Evolutionary conservation across 2,329 filamentous ascomycete species (phyloP).

Genomic region (Phyllosticta citriasiana): DNA sequence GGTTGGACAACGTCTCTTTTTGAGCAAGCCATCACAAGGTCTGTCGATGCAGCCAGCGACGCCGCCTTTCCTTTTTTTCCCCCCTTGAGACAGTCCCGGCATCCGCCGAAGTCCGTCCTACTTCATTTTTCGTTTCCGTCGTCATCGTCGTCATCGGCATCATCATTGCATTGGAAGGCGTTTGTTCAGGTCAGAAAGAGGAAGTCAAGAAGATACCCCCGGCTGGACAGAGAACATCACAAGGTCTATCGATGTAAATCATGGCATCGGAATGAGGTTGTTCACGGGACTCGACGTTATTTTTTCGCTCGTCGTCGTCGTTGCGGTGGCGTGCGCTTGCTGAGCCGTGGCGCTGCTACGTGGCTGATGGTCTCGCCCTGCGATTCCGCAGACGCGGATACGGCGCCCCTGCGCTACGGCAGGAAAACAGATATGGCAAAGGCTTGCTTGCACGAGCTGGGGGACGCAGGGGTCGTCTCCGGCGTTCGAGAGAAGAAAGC

Average conservation of each 20-base stretch:
- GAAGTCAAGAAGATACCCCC: neutral
- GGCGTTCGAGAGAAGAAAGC: neutral
- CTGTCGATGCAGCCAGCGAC: neutral
- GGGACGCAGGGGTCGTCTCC: neutral
- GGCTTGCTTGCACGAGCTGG: neutral
- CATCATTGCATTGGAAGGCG: neutral
- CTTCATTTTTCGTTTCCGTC: neutral
- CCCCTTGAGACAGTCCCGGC: neutral
- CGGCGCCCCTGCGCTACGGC: neutral
- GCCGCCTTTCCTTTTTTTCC: neutral
- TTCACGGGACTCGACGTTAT: neutral
- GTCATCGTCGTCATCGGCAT: neutral
- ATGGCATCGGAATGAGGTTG: neutral
- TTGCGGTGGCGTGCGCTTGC: neutral
- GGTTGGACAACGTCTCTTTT: neutral
- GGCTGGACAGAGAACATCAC: neutral
- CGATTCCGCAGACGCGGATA: neutral
- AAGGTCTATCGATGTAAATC: conserved; percentile 1
- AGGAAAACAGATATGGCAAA: neutral
- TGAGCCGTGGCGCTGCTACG: neutral
- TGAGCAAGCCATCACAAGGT: conserved; percentile 5
- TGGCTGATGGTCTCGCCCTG: neutral
- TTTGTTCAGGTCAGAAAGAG: neutral
- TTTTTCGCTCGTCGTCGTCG: neutral
- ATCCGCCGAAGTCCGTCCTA: neutral